Evolutionary conservation across 1,139 yeast genomes (phyloP), one percentile per base, ranked within the genome.

Genomic region (Chernovozyma aurita): DNA sequence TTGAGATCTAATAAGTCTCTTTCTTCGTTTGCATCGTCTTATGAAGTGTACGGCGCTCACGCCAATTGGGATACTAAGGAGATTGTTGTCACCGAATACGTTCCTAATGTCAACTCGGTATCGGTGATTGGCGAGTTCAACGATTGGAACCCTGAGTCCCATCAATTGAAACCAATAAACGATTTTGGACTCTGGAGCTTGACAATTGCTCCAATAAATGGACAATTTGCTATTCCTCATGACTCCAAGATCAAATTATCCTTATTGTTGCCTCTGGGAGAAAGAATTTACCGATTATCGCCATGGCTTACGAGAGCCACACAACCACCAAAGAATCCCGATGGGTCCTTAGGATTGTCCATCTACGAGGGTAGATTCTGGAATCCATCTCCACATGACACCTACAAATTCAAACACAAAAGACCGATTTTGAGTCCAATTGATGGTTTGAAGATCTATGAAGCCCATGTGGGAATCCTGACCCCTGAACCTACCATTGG

Each of bases 381-480:
- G 97, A 85, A 90, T 55, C 97, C 97, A 1, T 55, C 70, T 1
- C 49, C 61, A 12, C 46, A 52, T 2, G 47, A 59, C 3, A 45
- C 51, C 11, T 88, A 90, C 59, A 44, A 55, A 29, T 86, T 86
- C 63, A 73, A 80, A 56, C 61, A 87, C 57, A 41, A 59, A 24
- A 70, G 92, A 45, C 95, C 95, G 0, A 49, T 48, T 12, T 61
- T 74, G 34, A 50, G 60, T 30, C 50, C 52, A 32, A 49, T 53
- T 5, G 80, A 84, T 22, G 75, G 74, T 4, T 66, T 88, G 46
- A 80, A 85, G 55, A 85, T 92, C 38, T 92, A 92, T 59, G 98
- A 92, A 62, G 97, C 97, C 26, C 98, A 92, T 55, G 81, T 92
- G 18, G 98, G 98, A 27, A 92, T 92, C 43, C 88, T 97, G 0